Evolutionary conservation across 2,329 filamentous ascomycete species (phyloP).

Genomic region (Alternaria sp.): DNA sequence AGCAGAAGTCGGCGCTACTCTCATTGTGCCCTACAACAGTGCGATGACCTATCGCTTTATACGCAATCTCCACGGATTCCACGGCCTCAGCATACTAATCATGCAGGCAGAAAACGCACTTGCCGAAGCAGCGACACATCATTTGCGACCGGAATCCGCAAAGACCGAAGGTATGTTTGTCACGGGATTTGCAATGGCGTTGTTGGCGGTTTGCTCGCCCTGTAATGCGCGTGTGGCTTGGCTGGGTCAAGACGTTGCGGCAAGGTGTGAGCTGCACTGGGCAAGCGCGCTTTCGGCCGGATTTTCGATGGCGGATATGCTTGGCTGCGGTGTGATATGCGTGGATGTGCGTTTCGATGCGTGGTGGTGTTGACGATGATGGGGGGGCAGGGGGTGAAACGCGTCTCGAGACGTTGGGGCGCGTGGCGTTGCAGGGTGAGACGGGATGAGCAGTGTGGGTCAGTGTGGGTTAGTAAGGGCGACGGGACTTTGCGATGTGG

Average conservation of each 20-base stretch:
- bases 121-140: neutral
- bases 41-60: constrained; percentile 3
- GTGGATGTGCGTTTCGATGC: neutral
- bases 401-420: constrained; percentile 1
- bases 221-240: constrained; percentile 1
- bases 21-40: neutral
- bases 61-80: neutral
- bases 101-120: neutral
- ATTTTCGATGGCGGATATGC: neutral
- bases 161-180: neutral
- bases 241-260: constrained; percentile 7
- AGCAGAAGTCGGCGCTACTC: constrained; percentile 18
- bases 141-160: neutral
- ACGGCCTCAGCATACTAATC: neutral
- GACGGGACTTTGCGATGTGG: neutral
- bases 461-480: neutral
- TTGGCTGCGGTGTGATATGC: neutral
- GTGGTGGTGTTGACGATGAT: neutral
- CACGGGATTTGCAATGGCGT: neutral
- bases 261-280: neutral
- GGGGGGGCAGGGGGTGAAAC: neutral
- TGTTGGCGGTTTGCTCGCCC: neutral
- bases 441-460: neutral
- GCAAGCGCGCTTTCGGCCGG: neutral
- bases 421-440: constrained; percentile 6